These are phyloP conservation scores for Chaetomium fimeti DNA, from an alignment of 495 filamentous ascomycete species.

Conservation along the genomic window DNA sequence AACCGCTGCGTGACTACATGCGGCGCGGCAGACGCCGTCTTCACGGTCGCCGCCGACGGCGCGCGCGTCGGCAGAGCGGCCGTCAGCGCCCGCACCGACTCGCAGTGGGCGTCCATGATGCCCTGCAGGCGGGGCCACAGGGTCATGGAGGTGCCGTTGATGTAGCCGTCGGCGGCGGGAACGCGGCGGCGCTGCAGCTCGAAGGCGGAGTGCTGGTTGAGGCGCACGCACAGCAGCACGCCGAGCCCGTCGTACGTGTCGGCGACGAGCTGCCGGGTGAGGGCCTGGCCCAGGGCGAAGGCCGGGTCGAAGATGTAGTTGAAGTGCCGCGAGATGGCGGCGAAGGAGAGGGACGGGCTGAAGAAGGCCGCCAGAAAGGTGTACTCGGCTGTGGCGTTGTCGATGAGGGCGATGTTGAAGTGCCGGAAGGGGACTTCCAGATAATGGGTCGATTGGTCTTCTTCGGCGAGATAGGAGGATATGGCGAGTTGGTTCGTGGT, in stretches of 20 bases:
- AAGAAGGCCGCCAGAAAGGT: slow-evolving; percentile 91
- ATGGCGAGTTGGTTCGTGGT: slow-evolving; percentile 68
- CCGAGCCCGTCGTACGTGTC: slow-evolving; percentile 81
- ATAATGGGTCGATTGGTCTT: slow-evolving; percentile 79
- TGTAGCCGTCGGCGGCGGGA: slow-evolving; percentile 83
- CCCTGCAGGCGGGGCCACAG: slow-evolving; percentile 95
- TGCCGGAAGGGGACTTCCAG: slow-evolving; percentile 87
- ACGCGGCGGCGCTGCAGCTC: slow-evolving; percentile 88
- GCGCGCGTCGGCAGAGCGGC: slow-evolving; percentile 48
- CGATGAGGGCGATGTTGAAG: slow-evolving; percentile 89
- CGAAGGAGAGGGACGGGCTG: slow-evolving; percentile 56
- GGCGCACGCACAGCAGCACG: slow-evolving; percentile 80
- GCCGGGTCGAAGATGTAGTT: slow-evolving; percentile 79
- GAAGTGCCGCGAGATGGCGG: slow-evolving; percentile 64
- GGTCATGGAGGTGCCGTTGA: slow-evolving; percentile 92
- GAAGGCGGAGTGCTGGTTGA: slow-evolving; percentile 91
- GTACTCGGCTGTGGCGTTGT: slow-evolving; percentile 94
- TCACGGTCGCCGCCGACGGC: slow-evolving; percentile 56
- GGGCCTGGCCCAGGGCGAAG: slow-evolving; percentile 70
- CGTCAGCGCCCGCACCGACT: slow-evolving; percentile 67
- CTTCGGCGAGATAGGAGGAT: slow-evolving; percentile 79
- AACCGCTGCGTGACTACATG: slow-evolving; percentile 91
- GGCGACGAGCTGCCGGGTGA: slow-evolving; percentile 75
- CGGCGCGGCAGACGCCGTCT: slow-evolving; percentile 74
- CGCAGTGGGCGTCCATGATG: slow-evolving; percentile 88